Evolutionary conservation across 805 yeast genomes (phyloP), one percentile per base, ranked within the genome.

Genomic region (Schwanniomyces vanrijiae): DNA sequence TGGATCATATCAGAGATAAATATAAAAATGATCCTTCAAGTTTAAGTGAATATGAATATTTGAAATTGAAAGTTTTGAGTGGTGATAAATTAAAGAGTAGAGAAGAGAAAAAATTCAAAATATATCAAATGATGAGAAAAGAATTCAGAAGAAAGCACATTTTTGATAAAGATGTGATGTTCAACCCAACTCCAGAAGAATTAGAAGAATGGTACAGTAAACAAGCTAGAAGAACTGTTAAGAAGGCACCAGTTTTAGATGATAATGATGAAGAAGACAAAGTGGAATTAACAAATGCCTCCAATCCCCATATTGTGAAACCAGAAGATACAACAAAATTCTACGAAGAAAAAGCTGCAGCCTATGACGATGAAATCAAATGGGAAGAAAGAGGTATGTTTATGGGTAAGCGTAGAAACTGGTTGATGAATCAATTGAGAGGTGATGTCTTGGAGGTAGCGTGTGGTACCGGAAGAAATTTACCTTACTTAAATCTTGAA

Each of bases 401-500:
- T 31, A 72, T 82, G 76, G 82, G 84, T 47, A 76, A 73, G 58
- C 76, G 87, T 66, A 77, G 97, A 58, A 83, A 82, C 56, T 85
- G 94, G 88, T 64, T 87, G 40, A 87, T 88, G 90, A 78, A 73
- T 31, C 87, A 86, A 51, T 78, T 85, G 42, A 70, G 74, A 48
- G 99, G 99, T 19, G 97, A 94, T 61, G 97, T 90, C 1, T 70
- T 94, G 47, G 99, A 94, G 65, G 94, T 92, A 9, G 86, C 97
- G 0, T 88, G 96, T 61, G 99, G 99, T 48, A 94, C 99, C 0
- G 98, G 99, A 5, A 78, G 98, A 65, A 94, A 94, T 62, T 78
- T 92, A 47, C 83, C 85, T 41, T 91, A 85, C 61, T 67, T 90
- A 55, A 77, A 84, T 44, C 78, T 83, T 18, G 74, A 78, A 1